A percentile compares a stretch with the other conserved stretches of the same genome.
Conservation (phyloP, 1,284 basidiomycete genomes). For the Malassezia furfur region DNA sequence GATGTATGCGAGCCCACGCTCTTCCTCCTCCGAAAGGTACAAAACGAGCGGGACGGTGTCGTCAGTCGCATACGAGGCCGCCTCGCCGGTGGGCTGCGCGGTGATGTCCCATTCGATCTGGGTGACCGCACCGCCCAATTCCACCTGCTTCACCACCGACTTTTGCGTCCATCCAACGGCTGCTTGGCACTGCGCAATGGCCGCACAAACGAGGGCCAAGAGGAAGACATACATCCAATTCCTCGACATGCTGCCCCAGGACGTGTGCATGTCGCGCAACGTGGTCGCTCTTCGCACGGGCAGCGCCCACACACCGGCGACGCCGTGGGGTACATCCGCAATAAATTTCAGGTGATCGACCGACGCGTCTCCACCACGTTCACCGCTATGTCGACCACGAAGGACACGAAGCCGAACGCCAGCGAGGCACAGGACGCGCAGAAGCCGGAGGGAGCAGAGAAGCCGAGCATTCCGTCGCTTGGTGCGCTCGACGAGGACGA, state of each 20-base stretch:
- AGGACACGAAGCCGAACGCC: background rate
- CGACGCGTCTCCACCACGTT: background rate
- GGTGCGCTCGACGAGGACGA: conserved; percentile 47
- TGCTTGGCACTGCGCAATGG: background rate
- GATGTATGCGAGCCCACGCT: conserved; percentile 16
- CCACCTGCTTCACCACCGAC: conserved; percentile 21
- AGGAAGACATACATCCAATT: background rate
- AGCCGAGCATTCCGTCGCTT: conserved; percentile 25
- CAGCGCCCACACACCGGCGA: background rate
- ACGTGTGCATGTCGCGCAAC: background rate
- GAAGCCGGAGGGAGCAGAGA: background rate
- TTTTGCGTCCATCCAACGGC: conserved; percentile 7
- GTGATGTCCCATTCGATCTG: conserved; percentile 17
- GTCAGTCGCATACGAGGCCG: conserved; percentile 15
- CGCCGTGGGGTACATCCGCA: background rate
- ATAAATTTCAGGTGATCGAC: conserved; percentile 5
- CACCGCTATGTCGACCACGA: conserved; percentile 1
- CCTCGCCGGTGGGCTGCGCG: conserved; percentile 19
- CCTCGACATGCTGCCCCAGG: background rate
- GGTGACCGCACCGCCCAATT: conserved; percentile 31
- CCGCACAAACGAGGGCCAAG: background rate
- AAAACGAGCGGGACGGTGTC: conserved; percentile 24
- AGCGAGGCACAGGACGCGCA: background rate
- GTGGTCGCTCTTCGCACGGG: conserved; percentile 4
- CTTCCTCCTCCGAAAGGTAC: conserved; percentile 21